Percentiles rank a stretch among this genome's conserved stretches.
Conservation (phyloP, 768 basidiomycete genomes). For the Exidia glandulosa region DNA sequence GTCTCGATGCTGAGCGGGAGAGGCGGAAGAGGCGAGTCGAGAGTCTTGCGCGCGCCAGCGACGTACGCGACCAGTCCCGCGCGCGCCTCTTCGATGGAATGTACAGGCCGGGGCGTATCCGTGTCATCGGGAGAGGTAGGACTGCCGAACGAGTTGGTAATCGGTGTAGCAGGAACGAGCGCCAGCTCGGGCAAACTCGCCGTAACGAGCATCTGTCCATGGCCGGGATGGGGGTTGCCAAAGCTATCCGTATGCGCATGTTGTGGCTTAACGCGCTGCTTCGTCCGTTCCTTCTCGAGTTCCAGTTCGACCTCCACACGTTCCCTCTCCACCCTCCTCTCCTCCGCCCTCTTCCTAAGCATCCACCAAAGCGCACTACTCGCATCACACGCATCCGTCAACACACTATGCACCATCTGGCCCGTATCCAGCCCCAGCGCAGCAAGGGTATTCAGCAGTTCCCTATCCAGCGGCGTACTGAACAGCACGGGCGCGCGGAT, state of each 20-base stretch:
- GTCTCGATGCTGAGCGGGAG: background rate
- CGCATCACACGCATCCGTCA: conserved; percentile 85
- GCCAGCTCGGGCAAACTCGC: background rate
- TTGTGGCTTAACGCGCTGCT: too few species aligned
- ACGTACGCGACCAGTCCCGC: background rate
- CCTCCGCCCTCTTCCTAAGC: conserved; percentile 70
- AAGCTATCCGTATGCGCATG: too few species aligned
- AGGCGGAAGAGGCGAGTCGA: background rate
- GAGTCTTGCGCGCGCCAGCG: background rate
- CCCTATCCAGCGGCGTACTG: conserved; percentile 69
- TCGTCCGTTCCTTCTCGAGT: background rate
- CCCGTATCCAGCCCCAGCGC: conserved; percentile 82
- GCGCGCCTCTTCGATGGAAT: background rate
- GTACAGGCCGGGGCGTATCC: background rate
- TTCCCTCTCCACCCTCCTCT: conserved; percentile 29
- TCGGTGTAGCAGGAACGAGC: background rate
- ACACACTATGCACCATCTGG: conserved; percentile 90
- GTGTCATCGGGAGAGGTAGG: too few species aligned
- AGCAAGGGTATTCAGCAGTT: conserved; percentile 65
- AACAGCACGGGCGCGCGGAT: conserved; percentile 75
- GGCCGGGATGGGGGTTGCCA: too few species aligned
- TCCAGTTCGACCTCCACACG: conserved; percentile 8
- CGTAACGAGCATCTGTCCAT: background rate
- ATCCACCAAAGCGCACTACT: conserved; percentile 96
- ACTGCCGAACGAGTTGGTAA: background rate